Base-by-base conservation (phyloP, 352 stramenopile species). In the Phytophthora rubi region DNA sequence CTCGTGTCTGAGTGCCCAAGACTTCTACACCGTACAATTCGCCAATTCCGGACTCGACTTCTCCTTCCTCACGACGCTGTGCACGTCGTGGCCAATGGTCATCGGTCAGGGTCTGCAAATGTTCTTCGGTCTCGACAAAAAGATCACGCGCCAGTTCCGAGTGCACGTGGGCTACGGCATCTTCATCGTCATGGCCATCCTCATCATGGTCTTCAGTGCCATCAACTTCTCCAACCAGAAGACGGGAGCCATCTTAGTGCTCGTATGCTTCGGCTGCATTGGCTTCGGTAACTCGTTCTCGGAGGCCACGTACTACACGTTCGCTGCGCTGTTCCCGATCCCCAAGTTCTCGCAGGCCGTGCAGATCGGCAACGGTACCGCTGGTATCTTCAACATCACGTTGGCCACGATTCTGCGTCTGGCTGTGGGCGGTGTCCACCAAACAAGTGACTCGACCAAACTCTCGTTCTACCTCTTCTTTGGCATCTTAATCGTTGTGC, bases 281-380 rank as follows among this genome's bases (percentile, higher is more conserved):
- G 83, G 85, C 3, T 79, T 85, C 15, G 71, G 68, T 4, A 90
- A 93, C 65, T 85, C 85, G 53, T 62, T 90, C 16, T 71, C 81
- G 15, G 80, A 93, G 39, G 68, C 81, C 12, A 86, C 70, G 28
- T 90, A 81, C 65, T 93, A 93, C 74, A 80, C 71, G 18, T 64
- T 91, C 18, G 81, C 83, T 0, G 81, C 80, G 1, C 65, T 92
- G 0, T 92, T 92, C 62, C 84, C 82, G 4, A 70, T 83, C 28
- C 72, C 85, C 64, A 89, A 88, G 61, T 90, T 86, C 62, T 89
- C 80, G 7, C 86, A 90, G 54, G 80, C 79, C 9, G 76, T 92
- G 10, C 84, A 92, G 61, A 82, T 92, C 18, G 84, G 81, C 32
- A 87, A 90, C 49, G 79, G 77, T 26, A 70, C 55, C 0, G 79